These are phyloP conservation scores for Murraya paniculata DNA, from an alignment of 345 rosid species.

Conservation along the genomic window DNA sequence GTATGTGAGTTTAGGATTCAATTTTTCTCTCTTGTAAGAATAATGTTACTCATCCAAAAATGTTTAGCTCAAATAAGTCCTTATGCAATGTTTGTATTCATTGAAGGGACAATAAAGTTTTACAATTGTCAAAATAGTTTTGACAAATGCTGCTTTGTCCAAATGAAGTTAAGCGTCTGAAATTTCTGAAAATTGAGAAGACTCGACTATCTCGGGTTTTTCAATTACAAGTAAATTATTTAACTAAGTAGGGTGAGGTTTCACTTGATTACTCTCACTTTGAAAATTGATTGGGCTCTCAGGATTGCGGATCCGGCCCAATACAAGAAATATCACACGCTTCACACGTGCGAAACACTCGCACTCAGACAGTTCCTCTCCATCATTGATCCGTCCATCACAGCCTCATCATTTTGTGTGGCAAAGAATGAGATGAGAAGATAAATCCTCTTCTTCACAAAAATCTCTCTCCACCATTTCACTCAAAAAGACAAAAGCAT, in stretches of 20 bases:
- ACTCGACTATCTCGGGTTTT: no score
- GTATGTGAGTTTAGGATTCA: not conserved
- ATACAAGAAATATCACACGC: not conserved
- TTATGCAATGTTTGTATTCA: no score
- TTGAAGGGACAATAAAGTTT: no score
- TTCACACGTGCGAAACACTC: not conserved
- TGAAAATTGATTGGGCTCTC: not conserved
- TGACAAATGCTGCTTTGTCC: no score
- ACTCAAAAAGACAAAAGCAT: not conserved
- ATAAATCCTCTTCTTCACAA: not conserved
- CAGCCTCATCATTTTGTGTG: constrained; percentile 61
- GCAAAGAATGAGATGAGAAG: constrained; percentile 44
- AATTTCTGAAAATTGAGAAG: no score
- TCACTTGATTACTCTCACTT: no score
- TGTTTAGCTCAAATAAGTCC: not conserved
- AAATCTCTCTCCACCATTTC: constrained; percentile 7
- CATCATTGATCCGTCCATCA: not conserved
- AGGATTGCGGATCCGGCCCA: not conserved
- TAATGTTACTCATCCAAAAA: not conserved
- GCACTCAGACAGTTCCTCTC: not conserved
- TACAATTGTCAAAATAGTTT: no score
- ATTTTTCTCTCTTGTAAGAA: not conserved
- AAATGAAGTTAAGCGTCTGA: no score
- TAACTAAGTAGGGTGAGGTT: no score
- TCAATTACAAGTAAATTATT: no score